phyloP scores from a whole-genome alignment of 2,329 filamentous ascomycete genomes.

The Colletotrichum salicis region DNA sequence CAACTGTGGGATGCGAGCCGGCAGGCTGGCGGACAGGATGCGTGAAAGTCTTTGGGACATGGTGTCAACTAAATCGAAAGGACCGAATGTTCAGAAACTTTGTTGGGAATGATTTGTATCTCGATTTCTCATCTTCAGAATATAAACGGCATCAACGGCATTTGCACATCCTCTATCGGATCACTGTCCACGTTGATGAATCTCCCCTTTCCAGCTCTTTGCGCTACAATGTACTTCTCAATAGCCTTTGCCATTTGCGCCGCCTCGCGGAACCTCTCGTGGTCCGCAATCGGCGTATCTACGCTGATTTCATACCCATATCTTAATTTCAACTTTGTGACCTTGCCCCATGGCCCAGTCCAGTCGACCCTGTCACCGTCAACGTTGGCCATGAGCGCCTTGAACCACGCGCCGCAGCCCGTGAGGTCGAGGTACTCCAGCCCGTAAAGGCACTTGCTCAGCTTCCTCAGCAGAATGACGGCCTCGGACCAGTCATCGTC shows the following conservation, averaged over 20 bases:
- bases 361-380: conserved; percentile 64
- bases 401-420: conserved; percentile 67
- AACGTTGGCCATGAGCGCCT: conserved; percentile 54
- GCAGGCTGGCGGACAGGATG: neutral
- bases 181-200: conserved; percentile 62
- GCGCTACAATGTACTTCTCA: conserved; percentile 58
- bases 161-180: neutral
- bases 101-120: neutral
- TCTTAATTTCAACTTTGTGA: conserved; percentile 56
- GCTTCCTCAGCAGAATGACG: conserved; percentile 62
- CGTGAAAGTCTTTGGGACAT: neutral
- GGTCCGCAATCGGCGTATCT: conserved; percentile 47
- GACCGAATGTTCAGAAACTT: too few relatives aligned
- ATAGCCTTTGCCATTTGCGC: conserved; percentile 52
- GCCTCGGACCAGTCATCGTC: conserved; percentile 71
- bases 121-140: neutral
- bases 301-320: conserved; percentile 54
- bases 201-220: conserved; percentile 59
- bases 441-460: conserved; percentile 65
- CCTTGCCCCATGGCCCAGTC: conserved; percentile 64
- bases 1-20: conserved; percentile 26
- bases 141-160: neutral
- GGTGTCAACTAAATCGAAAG: neutral
- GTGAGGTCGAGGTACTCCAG: conserved; percentile 71
- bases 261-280: conserved; percentile 47